Conservation (phyloP, 345 rosid genomes). For the Geranium brycei region DNA sequence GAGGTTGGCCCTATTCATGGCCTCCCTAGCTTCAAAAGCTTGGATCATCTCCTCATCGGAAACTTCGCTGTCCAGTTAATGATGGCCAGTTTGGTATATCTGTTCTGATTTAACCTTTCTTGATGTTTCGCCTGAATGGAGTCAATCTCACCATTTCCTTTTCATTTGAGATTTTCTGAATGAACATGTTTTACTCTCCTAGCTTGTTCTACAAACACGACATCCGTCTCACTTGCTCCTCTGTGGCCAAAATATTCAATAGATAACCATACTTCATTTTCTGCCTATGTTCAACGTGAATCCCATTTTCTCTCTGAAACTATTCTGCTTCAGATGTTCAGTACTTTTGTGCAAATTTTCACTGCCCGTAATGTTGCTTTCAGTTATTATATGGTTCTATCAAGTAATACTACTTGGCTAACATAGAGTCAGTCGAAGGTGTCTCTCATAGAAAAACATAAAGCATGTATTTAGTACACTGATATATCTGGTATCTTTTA, state of each 20-base stretch:
- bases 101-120: background rate
- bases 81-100: background rate
- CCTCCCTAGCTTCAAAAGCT: no score
- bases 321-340: no score
- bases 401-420: no score
- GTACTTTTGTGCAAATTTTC: no score
- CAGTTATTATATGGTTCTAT: no score
- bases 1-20: no score
- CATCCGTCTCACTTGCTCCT: background rate
- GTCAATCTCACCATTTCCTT: background rate
- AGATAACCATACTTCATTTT: background rate
- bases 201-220: background rate
- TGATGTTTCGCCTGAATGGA: background rate
- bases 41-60: no score
- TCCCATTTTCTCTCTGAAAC: background rate
- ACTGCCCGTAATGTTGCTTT: no score
- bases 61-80: background rate
- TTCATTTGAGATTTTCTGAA: background rate
- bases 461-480: constrained; percentile 2
- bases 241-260: background rate
- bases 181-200: background rate
- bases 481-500: constrained; percentile 8
- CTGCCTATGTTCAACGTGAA: background rate
- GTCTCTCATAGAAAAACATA: background rate
- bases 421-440: no score